Base-by-base conservation (phyloP, 2,329 filamentous ascomycete species). In the Parasarocladium wereldwijsianum region DNA sequence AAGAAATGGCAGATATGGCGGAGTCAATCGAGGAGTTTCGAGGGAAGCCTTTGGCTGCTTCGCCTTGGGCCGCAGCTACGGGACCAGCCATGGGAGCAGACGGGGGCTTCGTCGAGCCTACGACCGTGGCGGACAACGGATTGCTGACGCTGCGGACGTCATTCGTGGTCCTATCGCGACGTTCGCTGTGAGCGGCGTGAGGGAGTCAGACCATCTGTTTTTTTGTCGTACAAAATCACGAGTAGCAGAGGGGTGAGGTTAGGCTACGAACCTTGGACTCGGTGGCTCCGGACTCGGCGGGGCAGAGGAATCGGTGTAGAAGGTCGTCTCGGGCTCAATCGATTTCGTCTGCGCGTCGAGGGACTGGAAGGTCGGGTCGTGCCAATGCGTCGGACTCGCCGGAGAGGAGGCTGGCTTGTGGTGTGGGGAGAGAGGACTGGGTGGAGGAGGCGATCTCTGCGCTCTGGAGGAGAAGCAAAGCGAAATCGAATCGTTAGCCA, bases 11-110 rank as follows among this genome's bases (percentile, higher is more conserved):
- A 3, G 87, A 93, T 26, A 92, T 78, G n/a, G 82, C 80, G 8
- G 86, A 94, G 51, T 96, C 87, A 44, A 93, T 87, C 8, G 87
- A 94, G 4, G 81, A 80, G 33, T 80, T 93, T 43, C 86, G 74
- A 33, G 76, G 71, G 13, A 57, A 38, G 22, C 46, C 52, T 36
- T 54, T 57, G 24, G 44, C 43, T 32, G 50, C 44, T 34, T 58
- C 57, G 38, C 48, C 50, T 41, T 53, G 57, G 24, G 52, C 48
- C 24, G 54, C 44, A 31, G 51, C 50, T 35, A 58, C 55, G 30
- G 57, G 48, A 38, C 62, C 57, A 39, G 63, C 60, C 60, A 70
- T 69, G 38, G 50, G 51, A 35, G 57, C 45, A 38, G 46, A 52
- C 32, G 51, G 45, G 38, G 45, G 47, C 35, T 46, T 43, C 32